A percentile compares a stretch with the other conserved stretches of the same genome.
phyloP scores from a whole-genome alignment of 169 alveolate species.

The Cryptosporidium ubiquitum region DNA sequence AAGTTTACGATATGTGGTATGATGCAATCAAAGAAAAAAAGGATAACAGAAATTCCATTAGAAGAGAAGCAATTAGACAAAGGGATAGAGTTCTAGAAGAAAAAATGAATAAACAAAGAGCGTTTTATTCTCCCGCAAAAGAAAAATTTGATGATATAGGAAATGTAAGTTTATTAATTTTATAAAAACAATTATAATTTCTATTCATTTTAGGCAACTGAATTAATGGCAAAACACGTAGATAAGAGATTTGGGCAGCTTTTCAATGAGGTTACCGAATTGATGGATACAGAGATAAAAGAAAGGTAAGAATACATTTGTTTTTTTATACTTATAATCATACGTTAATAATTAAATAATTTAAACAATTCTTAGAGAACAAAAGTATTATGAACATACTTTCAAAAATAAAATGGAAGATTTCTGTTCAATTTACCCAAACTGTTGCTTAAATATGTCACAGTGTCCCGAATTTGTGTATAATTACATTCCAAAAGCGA shows the following conservation, averaged over 20 bases:
- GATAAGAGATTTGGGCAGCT: slow-evolving; percentile 63
- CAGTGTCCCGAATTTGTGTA: slow-evolving; percentile 62
- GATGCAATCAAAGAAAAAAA: slow-evolving; percentile 55
- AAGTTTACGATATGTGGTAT: slow-evolving; percentile 52
- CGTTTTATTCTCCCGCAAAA: slow-evolving; percentile 45
- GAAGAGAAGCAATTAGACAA: slow-evolving; percentile 36
- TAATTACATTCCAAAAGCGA: slow-evolving; percentile 42
- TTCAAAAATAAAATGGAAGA: slow-evolving; percentile 32
- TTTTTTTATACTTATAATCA: neutral
- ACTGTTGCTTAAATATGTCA: slow-evolving; percentile 55
- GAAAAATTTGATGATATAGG: slow-evolving; percentile 65
- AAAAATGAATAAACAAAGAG: slow-evolving; percentile 58
- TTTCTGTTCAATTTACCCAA: slow-evolving; percentile 48
- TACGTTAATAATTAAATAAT: neutral
- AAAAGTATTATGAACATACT: slow-evolving; percentile 41
- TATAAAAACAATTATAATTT: neutral
- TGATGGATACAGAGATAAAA: slow-evolving; percentile 36
- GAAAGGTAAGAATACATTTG: slow-evolving; percentile 24
- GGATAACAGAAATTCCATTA: slow-evolving; percentile 5
- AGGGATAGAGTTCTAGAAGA: slow-evolving; percentile 63
- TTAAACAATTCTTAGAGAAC: neutral
- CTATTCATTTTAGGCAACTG: slow-evolving; percentile 17
- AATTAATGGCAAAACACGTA: slow-evolving; percentile 24
- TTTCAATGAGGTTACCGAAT: slow-evolving; percentile 39
- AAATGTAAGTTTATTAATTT: slow-evolving; percentile 12